Evolutionary conservation across 2,329 filamentous ascomycete species (phyloP), one percentile per base, ranked within the genome.

Genomic region (Polytolypa hystricis): DNA sequence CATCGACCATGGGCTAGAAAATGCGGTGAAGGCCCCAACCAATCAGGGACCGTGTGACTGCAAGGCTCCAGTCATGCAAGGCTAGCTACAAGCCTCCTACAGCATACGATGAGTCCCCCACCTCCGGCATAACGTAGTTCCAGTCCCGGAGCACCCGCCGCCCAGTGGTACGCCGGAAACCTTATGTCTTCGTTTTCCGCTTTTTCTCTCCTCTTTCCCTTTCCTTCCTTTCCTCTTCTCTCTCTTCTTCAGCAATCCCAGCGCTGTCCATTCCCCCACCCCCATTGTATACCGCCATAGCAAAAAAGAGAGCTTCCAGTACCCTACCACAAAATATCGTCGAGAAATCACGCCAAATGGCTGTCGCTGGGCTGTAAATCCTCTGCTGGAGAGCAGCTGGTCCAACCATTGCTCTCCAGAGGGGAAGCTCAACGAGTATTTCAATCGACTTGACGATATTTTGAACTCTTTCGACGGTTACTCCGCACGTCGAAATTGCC

Each of bases 331-430:
- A 56, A 69, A 73, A 76, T 78, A 80, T 79, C 70, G 78, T 82
- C 79, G 77, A 81, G 69, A 70, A 70, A 67, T 63, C 79, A 78
- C 74, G 76, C 75, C 74, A 76, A 71, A 66, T 66, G 78, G 77
- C 79, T 71, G 69, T 81, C 79, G 79, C 77, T 83, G 80, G 81
- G 81, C 83, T 89, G 81, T 93, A 86, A 87, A 84, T 74, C 66
- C 74, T 77, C 63, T 78, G 79, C 81, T 86, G 77, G 79, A 77
- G 75, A 70, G 67, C 62, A 35, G 39, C 28, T 18, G 26, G 38
- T 16, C 18, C n/a, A 7, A 26, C 30, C 32, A 25, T 37, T 31
- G 30, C 35, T 31, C 33, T 44, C 42, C 40, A 29, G 78, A 75
- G 86, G 83, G 35, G 77, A 81, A 85, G 82, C 79, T 81, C 79